Conservation (phyloP, 2,329 filamentous ascomycete species). For the Cladosporium sp. region DNA sequence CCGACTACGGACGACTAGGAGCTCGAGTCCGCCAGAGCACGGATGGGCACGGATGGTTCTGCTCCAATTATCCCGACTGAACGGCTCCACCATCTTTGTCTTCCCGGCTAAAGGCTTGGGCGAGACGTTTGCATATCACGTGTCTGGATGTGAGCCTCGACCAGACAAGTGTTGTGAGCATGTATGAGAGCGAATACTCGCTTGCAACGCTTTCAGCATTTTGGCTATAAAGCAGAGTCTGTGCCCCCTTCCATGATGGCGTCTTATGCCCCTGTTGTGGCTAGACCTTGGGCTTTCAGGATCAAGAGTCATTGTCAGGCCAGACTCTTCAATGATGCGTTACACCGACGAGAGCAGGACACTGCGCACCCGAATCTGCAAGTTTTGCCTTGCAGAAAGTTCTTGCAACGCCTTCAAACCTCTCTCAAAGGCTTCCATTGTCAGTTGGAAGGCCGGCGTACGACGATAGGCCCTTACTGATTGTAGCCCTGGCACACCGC, state of each 20-base stretch:
- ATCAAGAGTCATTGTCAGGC: background rate
- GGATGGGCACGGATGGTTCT: background rate
- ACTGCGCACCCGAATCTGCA: background rate
- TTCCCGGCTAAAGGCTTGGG: conserved; percentile 6
- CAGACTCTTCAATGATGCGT: background rate
- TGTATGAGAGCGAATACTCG: background rate
- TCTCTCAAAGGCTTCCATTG: background rate
- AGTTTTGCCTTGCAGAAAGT: background rate
- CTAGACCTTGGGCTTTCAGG: background rate
- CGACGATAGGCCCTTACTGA: background rate
- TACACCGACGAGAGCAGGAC: background rate
- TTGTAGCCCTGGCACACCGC: background rate
- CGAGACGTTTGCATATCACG: background rate
- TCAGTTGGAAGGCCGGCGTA: background rate
- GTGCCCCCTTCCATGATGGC: background rate
- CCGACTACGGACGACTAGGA: conserved; percentile 2
- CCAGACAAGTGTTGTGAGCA: background rate
- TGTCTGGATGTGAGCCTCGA: background rate
- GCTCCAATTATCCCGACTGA: background rate
- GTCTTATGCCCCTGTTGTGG: background rate
- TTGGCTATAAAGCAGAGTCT: background rate
- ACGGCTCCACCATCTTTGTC: background rate
- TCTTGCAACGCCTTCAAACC: background rate
- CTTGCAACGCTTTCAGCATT: background rate
- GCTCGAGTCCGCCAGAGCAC: background rate